Percentiles rank a stretch among this genome's conserved stretches.
These are phyloP conservation scores for Mallotus japonicus DNA, from an alignment of 441 rosid species.

Conservation along the genomic window DNA sequence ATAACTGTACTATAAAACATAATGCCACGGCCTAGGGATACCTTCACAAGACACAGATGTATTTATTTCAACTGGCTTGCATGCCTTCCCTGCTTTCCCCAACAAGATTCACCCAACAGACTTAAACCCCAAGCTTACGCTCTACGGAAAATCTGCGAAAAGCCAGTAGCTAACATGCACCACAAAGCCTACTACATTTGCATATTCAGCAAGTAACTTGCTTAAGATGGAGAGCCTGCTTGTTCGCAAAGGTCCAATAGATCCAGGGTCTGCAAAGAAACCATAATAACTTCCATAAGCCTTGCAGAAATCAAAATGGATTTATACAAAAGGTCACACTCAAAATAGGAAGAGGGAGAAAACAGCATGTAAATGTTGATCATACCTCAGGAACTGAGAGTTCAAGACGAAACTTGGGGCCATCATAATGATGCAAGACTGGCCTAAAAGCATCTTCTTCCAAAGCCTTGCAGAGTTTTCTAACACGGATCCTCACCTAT, in stretches of 20 bases:
- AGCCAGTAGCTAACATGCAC: slow-evolving; percentile 34
- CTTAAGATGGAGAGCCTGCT: slow-evolving; percentile 64
- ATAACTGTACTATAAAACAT: slow-evolving; percentile 20
- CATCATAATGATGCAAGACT: slow-evolving; percentile 95
- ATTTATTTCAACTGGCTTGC: slow-evolving; percentile 36
- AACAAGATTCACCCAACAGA: slow-evolving; percentile 33
- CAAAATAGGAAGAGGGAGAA: neutral
- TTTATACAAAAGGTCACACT: neutral
- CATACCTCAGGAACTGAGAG: slow-evolving; percentile 97
- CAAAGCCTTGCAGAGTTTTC: slow-evolving; percentile 87
- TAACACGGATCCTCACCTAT: slow-evolving; percentile 80
- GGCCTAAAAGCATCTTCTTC: slow-evolving; percentile 99
- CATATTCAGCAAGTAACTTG: slow-evolving; percentile 20
- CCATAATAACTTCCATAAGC: slow-evolving; percentile 10
- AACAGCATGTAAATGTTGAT: neutral
- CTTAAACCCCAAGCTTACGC: slow-evolving; percentile 45
- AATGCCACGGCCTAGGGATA: neutral
- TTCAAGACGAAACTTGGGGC: slow-evolving; percentile 94
- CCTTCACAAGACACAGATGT: slow-evolving; percentile 14
- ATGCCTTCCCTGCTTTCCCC: slow-evolving; percentile 32
- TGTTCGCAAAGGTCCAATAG: slow-evolving; percentile 91
- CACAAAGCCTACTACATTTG: slow-evolving; percentile 28
- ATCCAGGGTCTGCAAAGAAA: slow-evolving; percentile 72
- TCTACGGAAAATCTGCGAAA: slow-evolving; percentile 34
- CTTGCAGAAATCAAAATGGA: neutral